Evolutionary conservation across 441 rosid genomes (phyloP), one percentile per base, ranked within the genome.

Genomic region (Croton laevigatus): DNA sequence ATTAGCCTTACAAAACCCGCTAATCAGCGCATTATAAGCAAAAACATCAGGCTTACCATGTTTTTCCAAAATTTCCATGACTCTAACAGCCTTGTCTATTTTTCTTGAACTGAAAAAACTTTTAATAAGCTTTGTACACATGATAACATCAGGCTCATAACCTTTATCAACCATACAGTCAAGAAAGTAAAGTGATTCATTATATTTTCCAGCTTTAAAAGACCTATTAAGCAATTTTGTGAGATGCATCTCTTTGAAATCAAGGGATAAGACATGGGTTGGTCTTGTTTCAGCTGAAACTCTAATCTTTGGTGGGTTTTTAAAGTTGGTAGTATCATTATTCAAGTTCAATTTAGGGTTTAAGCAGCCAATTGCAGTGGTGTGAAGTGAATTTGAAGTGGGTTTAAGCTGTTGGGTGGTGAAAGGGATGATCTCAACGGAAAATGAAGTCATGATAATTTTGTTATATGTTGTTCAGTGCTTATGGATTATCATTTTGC

Each of bases 61-160:
- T 32, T 58, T 85, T 79, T 93, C 98, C 64, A 89, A 66, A 53
- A 93, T 89, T 73, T 86, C 93, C 91, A 93, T 87, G 7, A 90
- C 95, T 68, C 85, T 85, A 52, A 71, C 72, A 6, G 91, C 93
- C 76, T 90, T 90, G 0, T 84, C 83, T 16, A 84, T 53, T 62
- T 89, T 86, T 72, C 82, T 84, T 0, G 80, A 79, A 37, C 70
- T 82, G 76, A 90, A 86, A 16, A 93, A 85, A 10, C 93, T 91
- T 76, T 89, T 86, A 12, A 89, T 83, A 73, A 93, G 91, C 87
- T 86, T 90, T 13, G 95, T 90, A 72, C 97, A 93, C 59, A 81
- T 70, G 27, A 89, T 74, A 54, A 86, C 88, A 64, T 89, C 97
- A 13, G 94, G 97, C 22, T 71, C 81, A 71, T 82, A 84, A 7